Base-by-base conservation (phyloP, 202 grass and related monocot genomes). In the Thinopyrum obtusiflorum region DNA sequence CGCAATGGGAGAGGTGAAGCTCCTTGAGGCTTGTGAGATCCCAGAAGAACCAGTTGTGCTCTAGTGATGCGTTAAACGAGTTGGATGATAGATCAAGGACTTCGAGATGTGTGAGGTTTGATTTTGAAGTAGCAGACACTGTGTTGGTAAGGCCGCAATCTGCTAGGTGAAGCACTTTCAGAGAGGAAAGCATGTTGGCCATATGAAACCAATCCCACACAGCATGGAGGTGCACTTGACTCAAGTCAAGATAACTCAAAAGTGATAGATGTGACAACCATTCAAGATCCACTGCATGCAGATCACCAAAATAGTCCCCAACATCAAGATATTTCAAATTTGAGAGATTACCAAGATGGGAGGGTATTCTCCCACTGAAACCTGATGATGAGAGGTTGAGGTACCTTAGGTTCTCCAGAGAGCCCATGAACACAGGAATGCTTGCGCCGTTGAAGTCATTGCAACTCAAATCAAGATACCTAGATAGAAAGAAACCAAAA, bases 351-450 rank as follows among this genome's bases (percentile, higher is more conserved):
- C 29, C 29, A 7, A 67, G 28, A 33, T 67, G 15, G 28, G 15
- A 33, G 33, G 29, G 29, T 33, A 67, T 33, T 67, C 1, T 67
- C 14, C 64, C 64, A 31, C 1, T 1, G 7, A 67, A 67, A 33
- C 1, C 1, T 18, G 64, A 32, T 3, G 0, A 0, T 1, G 64
- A 67, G 27, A 67, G 64, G 7, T 9, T 66, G 28, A 66, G 64
- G 32, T 66, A 89, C 15, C 23, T 71, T n/a, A 93, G 65, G 11
- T 78, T 74, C 6, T 37, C 8, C 5, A 90, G 53, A 2, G 68
- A 73, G 0, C 75, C 85, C 17, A 90, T 0, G 13, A 81, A 90
- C 18, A 7, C 0, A 18, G 91, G 88, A 31, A 93, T 82, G 5
- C 0, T 46, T 8, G 3, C 24, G 0, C 0, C 0, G 1, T 11